phyloP scores from a whole-genome alignment of 768 basidiomycete species.

The Mycena filopes region DNA sequence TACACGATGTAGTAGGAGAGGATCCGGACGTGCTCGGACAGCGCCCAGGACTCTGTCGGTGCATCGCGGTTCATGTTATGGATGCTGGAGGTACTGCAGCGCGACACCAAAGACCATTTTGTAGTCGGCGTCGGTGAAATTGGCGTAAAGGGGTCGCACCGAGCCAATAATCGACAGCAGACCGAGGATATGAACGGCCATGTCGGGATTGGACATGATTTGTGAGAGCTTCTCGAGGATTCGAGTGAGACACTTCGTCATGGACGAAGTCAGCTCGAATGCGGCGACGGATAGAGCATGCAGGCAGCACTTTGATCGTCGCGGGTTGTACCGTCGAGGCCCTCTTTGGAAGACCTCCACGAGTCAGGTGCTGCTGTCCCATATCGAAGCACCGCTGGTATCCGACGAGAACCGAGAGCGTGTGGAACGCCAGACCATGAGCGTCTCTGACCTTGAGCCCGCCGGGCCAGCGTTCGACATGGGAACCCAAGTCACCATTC shows the following conservation, averaged over 20 bases:
- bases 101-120: slow-evolving; percentile 96
- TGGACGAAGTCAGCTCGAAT: slow-evolving; percentile 85
- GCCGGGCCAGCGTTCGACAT: slow-evolving; percentile 67
- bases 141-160: slow-evolving; percentile 80
- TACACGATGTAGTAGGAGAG: slow-evolving; percentile 93
- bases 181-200: slow-evolving; percentile 96
- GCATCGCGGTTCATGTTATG: slow-evolving; percentile 74
- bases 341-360: slow-evolving; percentile 80
- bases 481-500: slow-evolving; percentile 63
- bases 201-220: slow-evolving; percentile 93
- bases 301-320: slow-evolving; percentile 88
- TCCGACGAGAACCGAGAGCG: slow-evolving; percentile 87
- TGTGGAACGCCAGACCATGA: slow-evolving; percentile 88
- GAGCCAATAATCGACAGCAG: slow-evolving; percentile 91
- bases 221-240: slow-evolving; percentile 90
- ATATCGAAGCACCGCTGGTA: slow-evolving; percentile 84
- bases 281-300: slow-evolving; percentile 89
- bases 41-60: slow-evolving; percentile 79
- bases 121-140: slow-evolving; percentile 91
- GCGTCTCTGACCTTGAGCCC: slow-evolving; percentile 82
- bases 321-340: slow-evolving; percentile 73
- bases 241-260: slow-evolving; percentile 80
- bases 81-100: slow-evolving; percentile 90
- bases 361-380: slow-evolving; percentile 70
- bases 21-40: slow-evolving; percentile 91